Evolutionary conservation across 2,329 filamentous ascomycete species (phyloP), one percentile per base, ranked within the genome.

Genomic region (Amphichorda felina): DNA sequence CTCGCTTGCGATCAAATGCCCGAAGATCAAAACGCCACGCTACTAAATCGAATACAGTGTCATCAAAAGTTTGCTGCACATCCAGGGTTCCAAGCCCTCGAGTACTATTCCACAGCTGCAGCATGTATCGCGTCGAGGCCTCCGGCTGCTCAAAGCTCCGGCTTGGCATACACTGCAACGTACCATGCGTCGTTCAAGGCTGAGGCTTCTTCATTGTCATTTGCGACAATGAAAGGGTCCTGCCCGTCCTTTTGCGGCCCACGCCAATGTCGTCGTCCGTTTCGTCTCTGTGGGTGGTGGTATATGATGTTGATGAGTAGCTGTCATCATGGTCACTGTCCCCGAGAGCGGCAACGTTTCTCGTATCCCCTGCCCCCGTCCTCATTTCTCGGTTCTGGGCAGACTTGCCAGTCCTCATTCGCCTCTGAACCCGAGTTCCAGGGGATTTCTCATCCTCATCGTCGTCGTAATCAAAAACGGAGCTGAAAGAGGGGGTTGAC

Each of bases 181-280:
- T n/a, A n/a, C n/a, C n/a, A 24, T 6, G 6, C 21, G 6, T 24
- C 21, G 6, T 10, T 24, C 21, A 24, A 24, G 21, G 21, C 10
- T 24, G 21, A 10, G 30, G 36, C 31, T 28, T 28, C 11, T 29
- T 59, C 44, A 70, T 56, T 1, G 73, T 78, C 45, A 79, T 52
- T 48, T 75, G 72, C 40, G 72, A 73, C 9, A 81, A 60, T 19
- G 72, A 82, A 47, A 85, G 64, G 30, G 75, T 79, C 43, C 72
- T 70, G 16, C 72, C 73, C 2, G 76, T 73, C 49, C 61, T 30
- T 14, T 15, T 8, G 4, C n/a, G 29, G 11, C 29, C 29, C 31
- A 52, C 55, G 15, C 54, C 46, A 8, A 56, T 53, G 34, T 59
- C 56, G 15, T 57, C 57, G 18, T 59, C 59, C 21, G 54, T 53